Evolutionary conservation across 1,139 yeast genomes (phyloP), one percentile per base, ranked within the genome.

Genomic region (Taphrina deformans): DNA sequence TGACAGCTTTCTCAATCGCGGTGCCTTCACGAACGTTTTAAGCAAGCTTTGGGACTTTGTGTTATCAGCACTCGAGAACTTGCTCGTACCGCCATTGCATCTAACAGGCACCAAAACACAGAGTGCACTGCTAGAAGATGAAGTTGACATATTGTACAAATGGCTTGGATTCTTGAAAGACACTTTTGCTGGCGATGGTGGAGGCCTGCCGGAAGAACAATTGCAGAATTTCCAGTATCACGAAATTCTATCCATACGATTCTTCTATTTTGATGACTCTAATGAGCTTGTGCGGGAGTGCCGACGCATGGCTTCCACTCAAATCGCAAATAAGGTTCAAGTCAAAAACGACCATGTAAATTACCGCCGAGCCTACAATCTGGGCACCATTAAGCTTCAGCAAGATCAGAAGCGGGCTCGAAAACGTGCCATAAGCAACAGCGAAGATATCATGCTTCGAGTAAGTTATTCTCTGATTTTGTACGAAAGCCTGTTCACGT

Each of bases 171-270:
- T 86, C 10, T 76, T 89, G 41, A 76, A 83, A 64, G 90, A 85
- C 67, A 89, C 89, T 73, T 89, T 90, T 76, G 85, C 89, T 73
- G 87, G 88, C 72, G 86, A 83, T 66, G 96, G 96, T 0, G 87
- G 87, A 60, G 96, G 96, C 0, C 95, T 95, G 0, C 83, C 91
- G 0, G 72, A 88, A 48, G 85, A 82, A 69, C 84, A 83, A 10
- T 76, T 89, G 71, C 86, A 85, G 69, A 77, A 79, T 0, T 69
- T 74, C 0, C 82, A 80, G 60, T 78, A 89, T 67, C 80, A 80
- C 67, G 81, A 76, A 41, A 91, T 87, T 71, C 83, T 87, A 12
- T 44, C 87, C 84, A 72, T 88, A 88, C 72, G 90, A 86, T 69
- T 78, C 82, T 66, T 78, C 82, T n/a, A 66, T 29, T 62, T 59